phyloP scores from a whole-genome alignment of 73 alveolate genomes.

The Paramecium biaurelia region DNA sequence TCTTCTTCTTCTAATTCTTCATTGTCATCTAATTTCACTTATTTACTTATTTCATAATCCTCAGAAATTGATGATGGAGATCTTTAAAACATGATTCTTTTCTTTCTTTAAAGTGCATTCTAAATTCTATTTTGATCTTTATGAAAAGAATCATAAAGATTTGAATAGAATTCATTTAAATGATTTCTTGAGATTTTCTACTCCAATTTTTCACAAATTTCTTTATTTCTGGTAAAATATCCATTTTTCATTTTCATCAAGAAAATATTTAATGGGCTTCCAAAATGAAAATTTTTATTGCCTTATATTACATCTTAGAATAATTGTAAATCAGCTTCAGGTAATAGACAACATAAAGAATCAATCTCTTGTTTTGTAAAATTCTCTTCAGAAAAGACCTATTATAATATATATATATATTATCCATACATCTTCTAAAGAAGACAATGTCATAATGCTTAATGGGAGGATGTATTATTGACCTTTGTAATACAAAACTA shows the following conservation, averaged over 20 bases:
- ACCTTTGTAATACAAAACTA: neutral
- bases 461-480: neutral
- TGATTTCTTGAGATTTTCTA: neutral
- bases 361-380: neutral
- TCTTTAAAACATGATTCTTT: neutral
- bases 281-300: slow-evolving; percentile 12
- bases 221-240: slow-evolving; percentile 39
- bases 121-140: neutral
- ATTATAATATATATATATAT: neutral
- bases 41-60: slow-evolving; percentile 7
- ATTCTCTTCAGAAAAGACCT: neutral
- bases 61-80: neutral
- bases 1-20: neutral
- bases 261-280: slow-evolving; percentile 2
- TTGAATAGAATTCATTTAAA: neutral
- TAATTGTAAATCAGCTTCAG: neutral
- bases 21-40: neutral
- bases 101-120: neutral
- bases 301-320: neutral
- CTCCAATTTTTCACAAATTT: slow-evolving; percentile 18
- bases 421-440: neutral
- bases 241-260: neutral
- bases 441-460: neutral
- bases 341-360: neutral
- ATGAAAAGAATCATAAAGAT: neutral